phyloP scores from a whole-genome alignment of 768 basidiomycete species.

The Trichaptum fuscoviolaceum region DNA sequence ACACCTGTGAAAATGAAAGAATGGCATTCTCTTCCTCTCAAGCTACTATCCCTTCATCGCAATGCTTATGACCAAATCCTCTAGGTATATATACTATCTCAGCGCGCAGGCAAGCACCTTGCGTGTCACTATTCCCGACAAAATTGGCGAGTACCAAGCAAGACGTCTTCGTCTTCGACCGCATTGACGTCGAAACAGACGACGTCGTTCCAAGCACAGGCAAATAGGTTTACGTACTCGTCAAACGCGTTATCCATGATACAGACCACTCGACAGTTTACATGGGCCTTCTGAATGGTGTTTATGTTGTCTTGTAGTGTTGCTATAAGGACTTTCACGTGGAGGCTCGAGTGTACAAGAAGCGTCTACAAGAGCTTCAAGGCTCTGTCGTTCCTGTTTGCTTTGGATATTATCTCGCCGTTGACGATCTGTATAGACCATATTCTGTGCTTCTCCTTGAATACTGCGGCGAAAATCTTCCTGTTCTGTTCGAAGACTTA shows the following conservation, averaged over 20 bases:
- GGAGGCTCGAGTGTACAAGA: not conserved
- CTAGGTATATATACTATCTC: not conserved
- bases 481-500: not conserved
- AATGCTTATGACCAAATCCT: constrained; percentile 12
- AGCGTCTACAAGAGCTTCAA: not conserved
- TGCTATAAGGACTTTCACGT: not conserved
- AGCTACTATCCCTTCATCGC: constrained; percentile 23
- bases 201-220: not conserved
- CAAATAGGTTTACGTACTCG: not conserved
- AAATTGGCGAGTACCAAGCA: not conserved
- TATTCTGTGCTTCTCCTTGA: not conserved
- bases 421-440: not conserved
- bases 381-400: not conserved
- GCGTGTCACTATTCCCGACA: not conserved
- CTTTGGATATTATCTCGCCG: not conserved
- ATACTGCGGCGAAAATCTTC: not conserved
- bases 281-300: not conserved
- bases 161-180: not conserved
- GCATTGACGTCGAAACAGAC: not conserved
- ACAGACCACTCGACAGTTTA: not conserved
- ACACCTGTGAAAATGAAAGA: too few species aligned
- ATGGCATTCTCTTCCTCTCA: constrained; percentile 20
- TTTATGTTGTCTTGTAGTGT: not conserved
- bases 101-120: not conserved
- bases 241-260: not conserved